These are phyloP conservation scores for Biscogniauxia mediterranea DNA, from an alignment of 2,329 filamentous ascomycete genomes.

Conservation along the genomic window DNA sequence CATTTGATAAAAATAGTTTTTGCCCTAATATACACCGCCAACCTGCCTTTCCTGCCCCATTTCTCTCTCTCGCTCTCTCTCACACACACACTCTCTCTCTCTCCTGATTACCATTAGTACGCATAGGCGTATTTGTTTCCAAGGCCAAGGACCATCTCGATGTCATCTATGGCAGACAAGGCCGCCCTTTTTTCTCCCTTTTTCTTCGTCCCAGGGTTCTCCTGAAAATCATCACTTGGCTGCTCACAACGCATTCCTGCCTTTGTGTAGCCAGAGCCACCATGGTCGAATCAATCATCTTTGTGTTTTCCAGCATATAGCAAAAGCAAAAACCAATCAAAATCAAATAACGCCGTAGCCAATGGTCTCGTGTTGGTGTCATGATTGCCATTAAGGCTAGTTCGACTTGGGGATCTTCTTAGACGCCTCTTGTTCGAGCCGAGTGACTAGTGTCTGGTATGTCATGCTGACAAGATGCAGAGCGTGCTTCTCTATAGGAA, in stretches of 20 bases:
- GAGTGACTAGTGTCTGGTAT: constrained; percentile 29
- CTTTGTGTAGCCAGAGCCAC: neutral
- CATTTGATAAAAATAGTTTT: too few species aligned
- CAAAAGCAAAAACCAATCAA: neutral
- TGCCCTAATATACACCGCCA: too few species aligned
- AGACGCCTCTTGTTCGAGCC: constrained; percentile 13
- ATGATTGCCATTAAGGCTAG: neutral
- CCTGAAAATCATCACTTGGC: neutral
- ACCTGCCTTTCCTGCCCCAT: too few species aligned
- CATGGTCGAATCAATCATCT: neutral
- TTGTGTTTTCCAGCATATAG: neutral
- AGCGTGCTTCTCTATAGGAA: constrained; percentile 39
- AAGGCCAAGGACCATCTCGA: neutral
- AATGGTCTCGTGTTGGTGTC: neutral
- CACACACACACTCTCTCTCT: too few species aligned
- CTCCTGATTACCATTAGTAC: neutral
- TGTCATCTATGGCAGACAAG: neutral
- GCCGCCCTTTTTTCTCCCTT: neutral
- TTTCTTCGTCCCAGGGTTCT: neutral
- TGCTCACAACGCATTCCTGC: neutral
- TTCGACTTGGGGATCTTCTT: constrained; percentile 19
- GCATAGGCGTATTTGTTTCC: neutral
- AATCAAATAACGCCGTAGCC: neutral
- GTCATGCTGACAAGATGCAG: constrained; percentile 43
- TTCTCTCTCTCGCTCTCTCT: too few species aligned